Evolutionary conservation across 192 early-diverging fungal species (phyloP), one percentile per base, ranked within the genome.

Genomic region (Coemansia sp.): DNA sequence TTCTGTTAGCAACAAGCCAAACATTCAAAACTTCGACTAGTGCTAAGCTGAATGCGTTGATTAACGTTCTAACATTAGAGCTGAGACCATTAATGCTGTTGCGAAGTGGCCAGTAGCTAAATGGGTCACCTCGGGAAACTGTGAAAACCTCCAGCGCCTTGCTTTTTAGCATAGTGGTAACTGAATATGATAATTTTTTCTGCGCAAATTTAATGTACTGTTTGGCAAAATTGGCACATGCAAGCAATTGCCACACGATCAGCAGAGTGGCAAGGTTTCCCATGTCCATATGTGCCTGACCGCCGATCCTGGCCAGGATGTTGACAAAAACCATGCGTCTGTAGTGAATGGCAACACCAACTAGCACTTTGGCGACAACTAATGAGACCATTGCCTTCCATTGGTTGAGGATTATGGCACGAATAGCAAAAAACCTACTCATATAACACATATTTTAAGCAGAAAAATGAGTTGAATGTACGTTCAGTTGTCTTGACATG

Each of bases 1-100:
- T 51, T n/a, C 54, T 57, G 23, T 55, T 65, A 23, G 67, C 62
- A 3, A 69, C 60, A 5, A 75, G 38, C 67, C 73, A 75, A 6
- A 41, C 31, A 27, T 59, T 62, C 11, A 75, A 16, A 0, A 59
- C 1, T 37, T 75, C 54, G 10, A 14, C 54, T 12, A 45, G 41
- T n/a, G 41, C 41, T 16, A 45, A 12, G 9, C 41, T n/a, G 11
- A n/a, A 12, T 16, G 41, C 14, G 1, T 45, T n/a, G 14, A n/a
- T 45, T n/a, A 45, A 45, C 3, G 41, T 0, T 14, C 41, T 12
- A 16, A 45, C 14, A 4, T n/a, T n/a, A 0, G 1, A 4, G 7
- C 16, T n/a, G 16, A 45, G 7, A 16, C n/a, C 41, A 3, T 5
- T 4, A 45, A 45, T 45, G 14, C 2, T 45, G 3, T 9, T n/a